phyloP scores from a whole-genome alignment of 129 eudicot species.

The Sambucus nigra region DNA sequence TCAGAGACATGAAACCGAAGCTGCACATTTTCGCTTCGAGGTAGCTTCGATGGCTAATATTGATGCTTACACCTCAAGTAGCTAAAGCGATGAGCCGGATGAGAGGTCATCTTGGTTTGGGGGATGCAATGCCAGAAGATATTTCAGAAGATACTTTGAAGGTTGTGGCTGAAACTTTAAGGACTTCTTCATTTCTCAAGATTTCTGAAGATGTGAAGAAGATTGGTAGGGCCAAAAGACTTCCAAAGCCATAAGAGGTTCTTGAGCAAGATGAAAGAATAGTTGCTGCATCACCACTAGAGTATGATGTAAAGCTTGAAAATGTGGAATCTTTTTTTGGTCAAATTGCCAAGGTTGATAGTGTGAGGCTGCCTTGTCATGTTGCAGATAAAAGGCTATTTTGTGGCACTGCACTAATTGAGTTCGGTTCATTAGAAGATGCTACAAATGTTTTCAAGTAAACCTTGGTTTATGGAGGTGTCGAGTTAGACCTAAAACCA shows the following conservation, averaged over 20 bases:
- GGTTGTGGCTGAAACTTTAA: constrained; percentile 65
- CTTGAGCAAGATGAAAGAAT: constrained; percentile 79
- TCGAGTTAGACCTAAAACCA: constrained; percentile 60
- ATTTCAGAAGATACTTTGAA: constrained; percentile 56
- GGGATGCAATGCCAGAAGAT: constrained; percentile 65
- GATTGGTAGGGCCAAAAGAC: constrained; percentile 63
- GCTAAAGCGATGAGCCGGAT: too few species aligned
- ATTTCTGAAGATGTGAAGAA: constrained; percentile 72
- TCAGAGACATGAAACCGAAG: too few species aligned
- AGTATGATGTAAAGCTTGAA: constrained; percentile 67
- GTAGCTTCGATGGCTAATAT: too few species aligned
- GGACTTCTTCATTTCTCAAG: constrained; percentile 50
- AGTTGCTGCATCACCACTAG: constrained; percentile 72
- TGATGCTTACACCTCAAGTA: too few species aligned
- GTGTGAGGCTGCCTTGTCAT: constrained; percentile 92
- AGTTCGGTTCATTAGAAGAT: constrained; percentile 80
- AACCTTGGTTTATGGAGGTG: constrained; percentile 57
- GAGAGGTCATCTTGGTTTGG: constrained; percentile 68
- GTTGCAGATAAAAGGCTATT: constrained; percentile 62
- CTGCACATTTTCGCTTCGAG: too few species aligned
- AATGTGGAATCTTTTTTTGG: constrained; percentile 71
- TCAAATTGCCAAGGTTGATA: constrained; percentile 66
- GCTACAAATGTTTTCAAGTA: constrained; percentile 56
- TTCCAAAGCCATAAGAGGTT: constrained; percentile 55
- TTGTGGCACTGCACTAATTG: constrained; percentile 83